Evolutionary conservation across 371 early-diverging fungal genomes (phyloP), one percentile per base, ranked within the genome.

Genomic region (Lichtheimia ramosa): DNA sequence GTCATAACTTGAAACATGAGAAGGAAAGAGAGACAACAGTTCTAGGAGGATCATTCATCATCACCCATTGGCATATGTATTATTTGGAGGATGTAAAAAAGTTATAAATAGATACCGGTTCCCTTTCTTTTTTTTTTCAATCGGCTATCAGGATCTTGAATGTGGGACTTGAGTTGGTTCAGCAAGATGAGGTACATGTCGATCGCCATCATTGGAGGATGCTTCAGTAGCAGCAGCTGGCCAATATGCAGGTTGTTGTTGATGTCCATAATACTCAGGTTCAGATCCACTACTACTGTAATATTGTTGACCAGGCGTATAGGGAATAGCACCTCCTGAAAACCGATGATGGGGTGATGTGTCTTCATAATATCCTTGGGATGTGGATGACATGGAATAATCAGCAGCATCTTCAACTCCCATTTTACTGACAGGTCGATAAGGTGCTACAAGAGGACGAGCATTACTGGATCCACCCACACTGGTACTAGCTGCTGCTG

Each of bases 371-470:
- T 58, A 58, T 18, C 49, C 51, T 15, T 49, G 13, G 1, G 59
- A 40, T 4, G 34, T 20, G 16, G 53, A 39, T 20, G 53, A 39
- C n/a, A 18, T 46, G 46, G 46, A 46, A 43, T 55, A 55, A 14
- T 55, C 43, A 24, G 15, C 16, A 21, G 23, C 51, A 5, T 58
- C 59, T n/a, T 58, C 59, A 5, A 46, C 46, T 2, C 46, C 46
- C 43, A 58, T 25, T 42, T 58, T 58, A 27, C 59, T 58, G 21
- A 21, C 59, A 5, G 59, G 59, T 6, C 59, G 59, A 13, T 43
- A 42, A 24, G 59, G 59, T 41, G 59, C 59, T 20, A 58, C 59
- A 39, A 58, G 27, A 23, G 59, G 59, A 8, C 59, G 50, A 14
- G 59, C 59, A 27, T 58, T 58, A 20, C 56, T 55, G 6, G 56